Base-by-base conservation (phyloP, 768 basidiomycete species). In the Mrakia gelida region DNA sequence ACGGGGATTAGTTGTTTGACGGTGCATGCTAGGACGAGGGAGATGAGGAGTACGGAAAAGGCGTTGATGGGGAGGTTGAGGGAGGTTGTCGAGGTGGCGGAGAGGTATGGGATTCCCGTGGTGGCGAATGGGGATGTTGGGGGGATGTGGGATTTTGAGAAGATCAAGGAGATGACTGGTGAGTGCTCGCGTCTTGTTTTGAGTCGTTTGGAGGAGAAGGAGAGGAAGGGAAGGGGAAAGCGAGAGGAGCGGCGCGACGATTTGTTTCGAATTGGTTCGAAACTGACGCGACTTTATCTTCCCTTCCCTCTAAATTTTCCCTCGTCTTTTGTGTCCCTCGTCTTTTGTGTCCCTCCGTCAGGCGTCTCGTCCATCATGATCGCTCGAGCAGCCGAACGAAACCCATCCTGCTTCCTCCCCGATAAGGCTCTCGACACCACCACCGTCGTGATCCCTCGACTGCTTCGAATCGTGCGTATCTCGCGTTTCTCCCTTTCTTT, bases 351-450 rank as follows among this genome's bases (percentile, higher is more conserved):
- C 59, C 52, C 38, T 59, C 43, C 74, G n/a, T 65, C 74, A 92
- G 91, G 91, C 4, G 94, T 93, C 16, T 89, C 92, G 81, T 95
- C 94, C 0, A 91, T 94, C 59, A 99, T 99, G 97, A 92, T 99
- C 59, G 97, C 97, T 30, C 91, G 95, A 8, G 94, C 91, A 0
- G 97, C 95, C 9, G 97, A 99, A 84, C 85, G 91, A 7, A 99
- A 98, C 84, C 93, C 94, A 0, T 90, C 92, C 0, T 92, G 94
- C 81, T 98, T 98, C 86, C 89, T 89, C 3, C 85, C 88, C 26
- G 88, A 83, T 0, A 92, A 92, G 3, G 86, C 93, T 34, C 82
- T 86, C 18, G 92, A 94, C 80, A 85, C 94, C 0, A 91, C 92
- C 79, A 84, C 85, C 74, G 90, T 88, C 6, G 85, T 97, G 38